phyloP scores from a whole-genome alignment of 768 basidiomycete genomes.

The Butyriboletus loyo region DNA sequence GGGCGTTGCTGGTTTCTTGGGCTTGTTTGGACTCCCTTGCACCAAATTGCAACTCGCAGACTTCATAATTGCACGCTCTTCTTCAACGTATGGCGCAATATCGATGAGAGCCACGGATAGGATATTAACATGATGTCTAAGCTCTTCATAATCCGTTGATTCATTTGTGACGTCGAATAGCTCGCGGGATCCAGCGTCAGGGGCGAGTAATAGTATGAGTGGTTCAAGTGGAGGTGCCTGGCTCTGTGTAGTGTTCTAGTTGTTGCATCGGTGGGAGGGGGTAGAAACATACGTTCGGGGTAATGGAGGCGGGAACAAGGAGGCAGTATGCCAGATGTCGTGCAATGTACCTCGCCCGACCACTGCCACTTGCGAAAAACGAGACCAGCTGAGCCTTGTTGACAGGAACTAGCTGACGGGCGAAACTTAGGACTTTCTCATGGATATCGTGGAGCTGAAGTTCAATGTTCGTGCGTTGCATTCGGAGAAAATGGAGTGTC shows the following conservation, averaged over 20 bases:
- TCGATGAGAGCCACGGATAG: constrained; percentile 59
- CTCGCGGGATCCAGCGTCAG: constrained; percentile 37
- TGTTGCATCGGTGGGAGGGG: not conserved
- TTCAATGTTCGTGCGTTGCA: not conserved
- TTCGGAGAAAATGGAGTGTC: not conserved
- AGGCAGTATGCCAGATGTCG: constrained; percentile 51
- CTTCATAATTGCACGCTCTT: constrained; percentile 36
- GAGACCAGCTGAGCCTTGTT: constrained; percentile 52
- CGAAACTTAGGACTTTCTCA: constrained; percentile 41
- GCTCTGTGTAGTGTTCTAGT: constrained; percentile 31
- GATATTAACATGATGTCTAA: constrained; percentile 53
- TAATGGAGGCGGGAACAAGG: constrained; percentile 4
- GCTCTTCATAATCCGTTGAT: constrained; percentile 58
- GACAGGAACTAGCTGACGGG: constrained; percentile 39
- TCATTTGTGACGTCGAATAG: constrained; percentile 54
- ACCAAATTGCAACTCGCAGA: constrained; percentile 7
- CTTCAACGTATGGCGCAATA: constrained; percentile 52
- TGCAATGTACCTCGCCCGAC: constrained; percentile 51
- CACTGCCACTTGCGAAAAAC: constrained; percentile 50
- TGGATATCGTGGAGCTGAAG: constrained; percentile 48
- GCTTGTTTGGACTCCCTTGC: constrained; percentile 26
- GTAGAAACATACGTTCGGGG: constrained; percentile 14
- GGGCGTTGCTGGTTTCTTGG: constrained; percentile 32
- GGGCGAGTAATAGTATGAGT: constrained; percentile 49
- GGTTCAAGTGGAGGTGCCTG: constrained; percentile 50